These are phyloP conservation scores for Backusella liffmaniae DNA, from an alignment of 192 early-diverging fungal genomes.

Conservation along the genomic window DNA sequence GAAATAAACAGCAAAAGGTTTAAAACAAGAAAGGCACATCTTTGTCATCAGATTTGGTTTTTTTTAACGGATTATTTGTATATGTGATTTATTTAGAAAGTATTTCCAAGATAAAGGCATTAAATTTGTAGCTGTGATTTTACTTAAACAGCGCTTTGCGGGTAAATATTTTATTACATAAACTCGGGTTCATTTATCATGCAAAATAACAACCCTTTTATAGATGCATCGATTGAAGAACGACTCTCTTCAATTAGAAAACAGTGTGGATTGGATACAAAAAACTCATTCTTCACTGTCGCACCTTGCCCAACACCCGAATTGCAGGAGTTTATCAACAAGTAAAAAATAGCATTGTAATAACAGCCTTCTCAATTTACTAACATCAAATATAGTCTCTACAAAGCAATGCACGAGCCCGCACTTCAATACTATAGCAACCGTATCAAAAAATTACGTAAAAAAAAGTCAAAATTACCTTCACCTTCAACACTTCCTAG, in stretches of 20 bases:
- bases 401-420: constrained; percentile 64
- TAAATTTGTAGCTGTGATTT: constrained; percentile 72
- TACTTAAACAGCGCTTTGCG: constrained; percentile 52
- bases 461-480: constrained; percentile 65
- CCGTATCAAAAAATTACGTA: constrained; percentile 67
- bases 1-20: constrained; percentile 72
- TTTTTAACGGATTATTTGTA: background rate
- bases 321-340: constrained; percentile 60
- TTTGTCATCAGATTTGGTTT: background rate
- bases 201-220: background rate
- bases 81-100: constrained; percentile 44
- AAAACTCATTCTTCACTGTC: constrained; percentile 67
- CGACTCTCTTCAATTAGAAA: constrained; percentile 66
- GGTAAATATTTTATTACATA: constrained; percentile 39
- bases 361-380: background rate
- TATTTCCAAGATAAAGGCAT: constrained; percentile 60
- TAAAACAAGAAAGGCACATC: background rate
- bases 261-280: constrained; percentile 64
- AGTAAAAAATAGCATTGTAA: constrained; percentile 37
- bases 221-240: constrained; percentile 64
- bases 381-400: constrained; percentile 46
- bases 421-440: constrained; percentile 76
- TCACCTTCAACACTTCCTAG: constrained; percentile 36
- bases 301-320: constrained; percentile 48
- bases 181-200: background rate